Evolutionary conservation across 192 early-diverging fungal genomes (phyloP), one percentile per base, ranked within the genome.

Genomic region (Podila horticola): DNA sequence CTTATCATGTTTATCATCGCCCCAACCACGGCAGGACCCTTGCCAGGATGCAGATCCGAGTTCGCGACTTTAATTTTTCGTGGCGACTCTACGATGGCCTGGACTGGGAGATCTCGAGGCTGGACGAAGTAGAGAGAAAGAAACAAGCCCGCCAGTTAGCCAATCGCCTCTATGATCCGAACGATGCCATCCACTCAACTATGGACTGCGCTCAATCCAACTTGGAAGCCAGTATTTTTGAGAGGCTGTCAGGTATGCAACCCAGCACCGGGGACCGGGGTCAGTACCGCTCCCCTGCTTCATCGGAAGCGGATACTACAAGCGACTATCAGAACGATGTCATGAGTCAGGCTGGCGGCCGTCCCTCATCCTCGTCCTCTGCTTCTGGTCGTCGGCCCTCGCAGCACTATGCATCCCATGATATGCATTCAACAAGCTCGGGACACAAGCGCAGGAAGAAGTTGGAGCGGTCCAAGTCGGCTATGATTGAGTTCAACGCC

Each of bases 61-160:
- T 94, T 6, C 74, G 86, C 49, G 89, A 94, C 66, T 84, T 92
- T 31, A 86, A 88, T 38, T 57, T 95, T 58, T 58, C 84, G 10
- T 91, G 91, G 87, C 83, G 89, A 24, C 61, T 95, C 12, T 91
- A 88, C 67, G 91, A 92, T 77, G 94, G 94, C 2, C 85, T 87
- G 65, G 91, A 94, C 59, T 94, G 89, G 91, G 83, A 77, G 45
- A 83, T 82, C 49, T 82, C 86, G 11, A 70, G 81, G 62, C 20
- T 69, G 3, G 82, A 86, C 57, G 76, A 75, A 34, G 66, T 66
- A 34, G 63, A 85, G 74, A 62, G 86, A 57, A 63, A 82, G 71
- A 30, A 52, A 67, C 61, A 87, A 67, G 75, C 84, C 30, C 67
- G 73, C 19, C 77, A 84, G 73, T 58, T 82, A 29, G 33, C 77